These are phyloP conservation scores for Yamadazyma scolyti DNA, from an alignment of 805 yeast genomes.

Conservation along the genomic window DNA sequence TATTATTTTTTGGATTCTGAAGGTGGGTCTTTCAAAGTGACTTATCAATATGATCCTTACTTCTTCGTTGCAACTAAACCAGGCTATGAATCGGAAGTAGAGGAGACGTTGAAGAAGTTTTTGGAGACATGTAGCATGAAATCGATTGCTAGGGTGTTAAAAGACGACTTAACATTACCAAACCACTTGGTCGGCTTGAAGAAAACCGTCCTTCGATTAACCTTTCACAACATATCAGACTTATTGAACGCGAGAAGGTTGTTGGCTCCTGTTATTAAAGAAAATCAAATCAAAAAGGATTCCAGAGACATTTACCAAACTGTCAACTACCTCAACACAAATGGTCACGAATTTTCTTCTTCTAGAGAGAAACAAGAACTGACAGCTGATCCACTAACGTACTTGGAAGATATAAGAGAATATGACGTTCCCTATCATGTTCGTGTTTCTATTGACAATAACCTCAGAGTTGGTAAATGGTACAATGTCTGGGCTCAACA, in stretches of 20 bases:
- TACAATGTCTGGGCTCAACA: constrained; percentile 69
- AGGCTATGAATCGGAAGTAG: constrained; percentile 69
- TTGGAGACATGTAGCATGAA: constrained; percentile 62
- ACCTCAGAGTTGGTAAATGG: constrained; percentile 95
- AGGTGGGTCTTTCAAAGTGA: constrained; percentile 92
- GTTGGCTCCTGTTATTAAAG: constrained; percentile 65
- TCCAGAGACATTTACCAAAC: constrained; percentile 66
- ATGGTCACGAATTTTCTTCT: constrained; percentile 14
- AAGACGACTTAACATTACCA: constrained; percentile 78
- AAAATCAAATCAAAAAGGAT: constrained; percentile 59
- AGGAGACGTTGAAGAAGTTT: constrained; percentile 70
- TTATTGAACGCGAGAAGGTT: constrained; percentile 69
- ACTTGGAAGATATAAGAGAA: constrained; percentile 79
- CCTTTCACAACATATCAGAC: constrained; percentile 73
- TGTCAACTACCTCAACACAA: constrained; percentile 39
- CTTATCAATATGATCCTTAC: constrained; percentile 83
- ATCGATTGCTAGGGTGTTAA: constrained; percentile 48
- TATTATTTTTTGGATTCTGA: constrained; percentile 93
- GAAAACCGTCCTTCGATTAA: constrained; percentile 59
- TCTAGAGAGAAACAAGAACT: constrained; percentile 7
- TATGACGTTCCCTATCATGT: constrained; percentile 97
- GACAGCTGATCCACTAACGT: constrained; percentile 52
- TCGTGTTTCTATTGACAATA: constrained; percentile 87
- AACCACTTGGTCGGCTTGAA: constrained; percentile 83
- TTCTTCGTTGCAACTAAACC: constrained; percentile 67